Evolutionary conservation across 2,329 filamentous ascomycete genomes (phyloP), one percentile per base, ranked within the genome.

Genomic region (Colletotrichum cordylinicola): DNA sequence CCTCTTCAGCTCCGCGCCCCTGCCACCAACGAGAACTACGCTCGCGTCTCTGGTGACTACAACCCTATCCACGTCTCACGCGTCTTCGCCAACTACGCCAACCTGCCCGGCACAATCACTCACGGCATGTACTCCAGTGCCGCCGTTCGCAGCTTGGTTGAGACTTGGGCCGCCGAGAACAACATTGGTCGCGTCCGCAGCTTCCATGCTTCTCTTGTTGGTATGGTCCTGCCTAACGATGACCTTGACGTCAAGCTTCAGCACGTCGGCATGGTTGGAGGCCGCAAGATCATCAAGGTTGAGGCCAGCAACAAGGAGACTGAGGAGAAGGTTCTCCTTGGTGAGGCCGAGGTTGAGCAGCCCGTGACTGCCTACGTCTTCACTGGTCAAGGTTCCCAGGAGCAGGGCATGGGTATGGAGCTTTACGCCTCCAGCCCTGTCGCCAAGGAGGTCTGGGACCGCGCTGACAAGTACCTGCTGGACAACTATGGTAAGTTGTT

Each of bases 371-470:
- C 97, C 7, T 99, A 99, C 82, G 95, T 99, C 80, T 99, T 99
- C 86, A 99, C 98, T 78, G 97, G 97, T 72, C 97, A 99, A 86
- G 97, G 97, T 81, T 98, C 96, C 67, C 98, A 99, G 86, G 97
- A 99, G 86, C 97, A 99, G 85, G 97, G 97, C 77, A 99, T 99
- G 97, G 97, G 97, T 86, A 99, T 99, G 97, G 97, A 98, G 82
- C 90, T 99, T 67, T 99, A 99, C 85, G 94, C 91, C 82, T 98
- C 94, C 90, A 98, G 97, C 84, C 89, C 94, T 48, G 97, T 99
- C 24, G 98, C 97, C 77, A 96, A 96, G 88, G 96, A 98, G 81
- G 97, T 99, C 67, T 99, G 97, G 97, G 97, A 98, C 84, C 93
- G 96, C 76, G 98, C 97, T 67, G 97, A 99, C 87, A 98, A 95